A percentile compares a stretch with the other conserved stretches of the same genome.
These are phyloP conservation scores for Linnemannia zychae DNA, from an alignment of 192 early-diverging fungal genomes.

Conservation along the genomic window DNA sequence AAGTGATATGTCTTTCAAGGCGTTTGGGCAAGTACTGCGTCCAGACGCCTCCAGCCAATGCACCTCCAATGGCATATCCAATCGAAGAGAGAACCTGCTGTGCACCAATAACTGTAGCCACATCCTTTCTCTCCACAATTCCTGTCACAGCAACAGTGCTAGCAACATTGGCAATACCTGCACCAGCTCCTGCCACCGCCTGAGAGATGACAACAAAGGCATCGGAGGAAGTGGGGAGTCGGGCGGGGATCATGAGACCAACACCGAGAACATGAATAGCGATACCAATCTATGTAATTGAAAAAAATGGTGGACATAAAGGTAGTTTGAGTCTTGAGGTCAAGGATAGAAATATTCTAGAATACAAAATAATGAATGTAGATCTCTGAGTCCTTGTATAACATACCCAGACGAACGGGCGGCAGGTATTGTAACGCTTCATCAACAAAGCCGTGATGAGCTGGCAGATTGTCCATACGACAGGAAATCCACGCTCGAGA, in stretches of 20 bases:
- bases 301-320: neutral
- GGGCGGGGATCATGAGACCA: constrained; percentile 22
- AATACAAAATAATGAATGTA: neutral
- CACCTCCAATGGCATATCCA: constrained; percentile 18
- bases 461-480: constrained; percentile 17
- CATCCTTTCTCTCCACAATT: constrained; percentile 17
- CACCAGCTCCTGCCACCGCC: constrained; percentile 11
- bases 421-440: constrained; percentile 24
- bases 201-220: constrained; percentile 25
- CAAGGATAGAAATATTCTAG: neutral
- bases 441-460: constrained; percentile 20
- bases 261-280: constrained; percentile 16
- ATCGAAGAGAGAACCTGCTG: constrained; percentile 21
- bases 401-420: constrained; percentile 20
- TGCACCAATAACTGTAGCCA: constrained; percentile 14
- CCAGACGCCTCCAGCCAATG: neutral
- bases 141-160: constrained; percentile 15
- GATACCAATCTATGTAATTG: constrained; percentile 9
- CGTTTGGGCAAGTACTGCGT: constrained; percentile 17
- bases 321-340: neutral
- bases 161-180: constrained; percentile 21
- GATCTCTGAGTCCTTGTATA: neutral
- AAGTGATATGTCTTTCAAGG: constrained; percentile 27
- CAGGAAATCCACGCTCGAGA: constrained; percentile 20
- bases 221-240: constrained; percentile 2